Conservation (phyloP, 306 rosid genomes). For the Cicer bijugum region DNA sequence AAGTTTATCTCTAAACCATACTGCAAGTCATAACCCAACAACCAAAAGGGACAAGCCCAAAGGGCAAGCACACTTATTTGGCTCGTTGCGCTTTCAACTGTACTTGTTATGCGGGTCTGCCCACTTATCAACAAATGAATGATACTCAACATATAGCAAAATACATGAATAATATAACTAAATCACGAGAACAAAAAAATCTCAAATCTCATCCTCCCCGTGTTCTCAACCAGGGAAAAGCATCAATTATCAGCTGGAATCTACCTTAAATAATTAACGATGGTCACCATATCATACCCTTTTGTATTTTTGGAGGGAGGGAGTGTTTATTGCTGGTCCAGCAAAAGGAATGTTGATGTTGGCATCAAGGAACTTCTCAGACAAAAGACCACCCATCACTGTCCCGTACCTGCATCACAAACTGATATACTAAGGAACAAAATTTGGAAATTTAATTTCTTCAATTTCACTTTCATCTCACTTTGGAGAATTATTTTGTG, state of each 20-base stretch:
- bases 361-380: slow-evolving; percentile 90
- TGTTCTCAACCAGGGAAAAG: slow-evolving; percentile 32
- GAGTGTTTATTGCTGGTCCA: slow-evolving; percentile 87
- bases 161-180: slow-evolving; percentile 27
- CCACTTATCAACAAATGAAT: too few relatives aligned
- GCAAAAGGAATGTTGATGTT: slow-evolving; percentile 84
- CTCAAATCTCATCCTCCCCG: slow-evolving; percentile 1
- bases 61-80: too few relatives aligned
- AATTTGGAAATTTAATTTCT: not conserved
- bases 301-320: slow-evolving; percentile 92
- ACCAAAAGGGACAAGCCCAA: too few relatives aligned
- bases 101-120: too few relatives aligned
- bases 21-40: too few relatives aligned
- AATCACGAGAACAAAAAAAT: slow-evolving; percentile 18
- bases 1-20: too few relatives aligned
- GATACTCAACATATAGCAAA: not conserved
- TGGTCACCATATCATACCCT: slow-evolving; percentile 64
- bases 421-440: slow-evolving; percentile 23
- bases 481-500: slow-evolving; percentile 20
- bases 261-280: not conserved
- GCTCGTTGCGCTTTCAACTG: too few relatives aligned
- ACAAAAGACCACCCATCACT: slow-evolving; percentile 91
- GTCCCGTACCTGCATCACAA: slow-evolving; percentile 87
- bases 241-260: slow-evolving; percentile 28
- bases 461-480: slow-evolving; percentile 17